These are phyloP conservation scores for Chrysosporium keratinophilum DNA, from an alignment of 2,329 filamentous ascomycete genomes.

Conservation along the genomic window DNA sequence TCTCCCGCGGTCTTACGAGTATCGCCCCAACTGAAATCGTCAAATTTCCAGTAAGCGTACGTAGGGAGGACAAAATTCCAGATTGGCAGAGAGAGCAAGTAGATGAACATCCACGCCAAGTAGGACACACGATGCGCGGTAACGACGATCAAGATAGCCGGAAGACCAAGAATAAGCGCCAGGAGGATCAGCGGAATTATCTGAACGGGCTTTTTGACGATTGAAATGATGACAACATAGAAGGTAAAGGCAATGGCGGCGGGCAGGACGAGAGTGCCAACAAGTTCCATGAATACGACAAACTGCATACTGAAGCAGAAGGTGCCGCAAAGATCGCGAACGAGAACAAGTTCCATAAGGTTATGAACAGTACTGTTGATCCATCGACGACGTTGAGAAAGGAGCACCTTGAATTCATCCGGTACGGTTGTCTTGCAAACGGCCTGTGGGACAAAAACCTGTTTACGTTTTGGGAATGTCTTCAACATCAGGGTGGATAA, in stretches of 20 bases:
- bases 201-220: constrained; percentile 64
- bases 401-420: constrained; percentile 78
- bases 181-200: constrained; percentile 85
- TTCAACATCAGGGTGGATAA: constrained; percentile 95
- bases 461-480: constrained; percentile 97
- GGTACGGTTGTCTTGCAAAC: constrained; percentile 98
- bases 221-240: constrained; percentile 85
- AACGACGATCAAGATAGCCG: constrained; percentile 79
- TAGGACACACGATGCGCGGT: constrained; percentile 91
- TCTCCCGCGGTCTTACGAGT: constrained; percentile 91
- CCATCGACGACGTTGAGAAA: constrained; percentile 93
- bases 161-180: constrained; percentile 82
- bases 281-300: constrained; percentile 86
- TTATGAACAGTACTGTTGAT: constrained; percentile 99
- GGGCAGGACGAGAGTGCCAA: constrained; percentile 87
- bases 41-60: constrained; percentile 99
- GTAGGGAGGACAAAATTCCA: constrained; percentile 95
- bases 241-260: constrained; percentile 95
- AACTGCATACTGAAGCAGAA: constrained; percentile 99
- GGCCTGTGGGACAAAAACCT: constrained; percentile 95
- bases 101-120: constrained; percentile 93
- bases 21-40: constrained; percentile 98
- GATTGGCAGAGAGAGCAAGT: constrained; percentile 80
- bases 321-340: constrained; percentile 90
- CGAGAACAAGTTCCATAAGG: constrained; percentile 90